Base-by-base conservation (phyloP, 2,329 filamentous ascomycete genomes). In the Orbilia brochopaga region DNA sequence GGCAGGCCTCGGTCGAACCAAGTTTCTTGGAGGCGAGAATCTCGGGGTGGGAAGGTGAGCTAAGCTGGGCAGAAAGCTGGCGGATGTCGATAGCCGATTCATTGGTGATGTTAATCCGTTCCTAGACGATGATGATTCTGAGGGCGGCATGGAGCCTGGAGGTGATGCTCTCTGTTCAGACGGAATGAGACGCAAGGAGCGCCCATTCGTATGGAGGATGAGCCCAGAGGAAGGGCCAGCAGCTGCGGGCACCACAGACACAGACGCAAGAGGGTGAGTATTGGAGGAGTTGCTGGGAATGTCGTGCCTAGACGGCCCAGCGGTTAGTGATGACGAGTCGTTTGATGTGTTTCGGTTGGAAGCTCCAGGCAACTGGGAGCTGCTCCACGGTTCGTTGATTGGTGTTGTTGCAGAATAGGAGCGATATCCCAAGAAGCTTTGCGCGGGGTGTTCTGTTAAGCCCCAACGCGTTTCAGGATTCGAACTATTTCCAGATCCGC, bases 21-120 rank as follows among this genome's bases (percentile, higher is more conserved):
- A 23, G 2, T 60, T 57, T 30, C 67, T 52, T n/a, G 67, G 60
- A 2, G 67, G 67, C 17, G 67, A 72, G 35, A 72, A 65, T 32
- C 60, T 48, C 24, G 67, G 67, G 19, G 55, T 60, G 17, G 67
- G 67, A 23, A 72, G 60, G 27, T 72, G 67, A 27, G 67, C 60
- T 27, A 72, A 23, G 17, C 67, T 72, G 3, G 67, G 60, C 2
- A 72, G 44, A 27, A 72, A 65, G 37, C 59, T 64, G 15, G 59
- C 1, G 15, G 67, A 50, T 6, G 52, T 51, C 11, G 60, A 64
- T 44, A 72, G 21, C 19, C 67, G 56, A 40, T 72, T 48, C n/a
- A 59, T 46, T 23, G 67, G 67, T 8, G 67, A 72, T 6, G 40
- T 57, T n/a, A 72, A 15, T 6, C 32, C 50, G 48, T 48, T 60